Evolutionary conservation across 495 filamentous ascomycete species (phyloP).

Genomic region (Talaromyces ruber): DNA sequence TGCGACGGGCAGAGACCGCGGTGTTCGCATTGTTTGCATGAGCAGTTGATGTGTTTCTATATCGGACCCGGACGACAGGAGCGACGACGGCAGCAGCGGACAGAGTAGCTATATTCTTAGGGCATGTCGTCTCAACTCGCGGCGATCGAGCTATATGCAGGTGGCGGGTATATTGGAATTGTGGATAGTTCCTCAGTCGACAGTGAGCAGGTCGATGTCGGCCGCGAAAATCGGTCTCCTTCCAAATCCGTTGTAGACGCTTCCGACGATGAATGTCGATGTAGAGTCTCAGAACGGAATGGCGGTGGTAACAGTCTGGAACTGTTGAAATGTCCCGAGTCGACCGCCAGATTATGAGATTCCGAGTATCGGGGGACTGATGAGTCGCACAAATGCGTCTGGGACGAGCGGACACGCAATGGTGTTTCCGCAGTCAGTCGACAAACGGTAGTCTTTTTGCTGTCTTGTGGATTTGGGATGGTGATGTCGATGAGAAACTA

Average conservation of each 20-base stretch:
- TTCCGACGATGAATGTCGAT: not conserved
- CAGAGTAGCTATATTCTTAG: not conserved
- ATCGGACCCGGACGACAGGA: not conserved
- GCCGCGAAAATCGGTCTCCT: not conserved
- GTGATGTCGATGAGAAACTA: slow-evolving; percentile 5
- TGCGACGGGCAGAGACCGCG: slow-evolving; percentile 4
- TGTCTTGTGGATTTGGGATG: not conserved
- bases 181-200: not conserved
- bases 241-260: not conserved
- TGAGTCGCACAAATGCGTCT: not conserved
- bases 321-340: not conserved
- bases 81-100: not conserved
- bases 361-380: slow-evolving; percentile 2
- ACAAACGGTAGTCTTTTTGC: not conserved
- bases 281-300: not conserved
- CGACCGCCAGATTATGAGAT: not conserved
- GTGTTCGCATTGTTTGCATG: slow-evolving; percentile 5
- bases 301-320: not conserved
- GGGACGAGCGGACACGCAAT: not conserved
- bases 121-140: not conserved
- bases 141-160: slow-evolving; percentile 2
- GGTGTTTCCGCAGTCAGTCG: slow-evolving; percentile 5
- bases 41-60: slow-evolving; percentile 7
- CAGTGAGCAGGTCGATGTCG: not conserved
- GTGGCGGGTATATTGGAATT: not conserved